Evolutionary conservation across 1,139 yeast species (phyloP).

Genomic region (Candida sp.): DNA sequence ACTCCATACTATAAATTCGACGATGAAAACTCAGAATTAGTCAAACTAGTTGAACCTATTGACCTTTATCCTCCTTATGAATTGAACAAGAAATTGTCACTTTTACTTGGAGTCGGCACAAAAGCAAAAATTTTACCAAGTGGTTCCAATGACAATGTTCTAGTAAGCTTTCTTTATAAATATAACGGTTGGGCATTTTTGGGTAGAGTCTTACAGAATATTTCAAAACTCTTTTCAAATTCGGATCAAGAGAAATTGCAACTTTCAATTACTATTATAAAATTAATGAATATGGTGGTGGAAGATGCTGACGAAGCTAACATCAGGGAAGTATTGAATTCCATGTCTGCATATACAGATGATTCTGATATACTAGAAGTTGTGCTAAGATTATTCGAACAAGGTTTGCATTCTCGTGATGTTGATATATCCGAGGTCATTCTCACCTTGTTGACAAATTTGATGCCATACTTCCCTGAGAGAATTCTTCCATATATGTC

Average conservation of each 20-base stretch:
- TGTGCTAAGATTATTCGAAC: slow-evolving; percentile 64
- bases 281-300: slow-evolving; percentile 49
- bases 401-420: slow-evolving; percentile 56
- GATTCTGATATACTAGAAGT: slow-evolving; percentile 71
- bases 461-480: slow-evolving; percentile 50
- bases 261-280: slow-evolving; percentile 46
- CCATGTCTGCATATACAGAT: slow-evolving; percentile 56
- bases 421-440: slow-evolving; percentile 45
- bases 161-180: slow-evolving; percentile 68
- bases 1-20: slow-evolving; percentile 41
- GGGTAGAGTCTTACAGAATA: slow-evolving; percentile 72
- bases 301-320: slow-evolving; percentile 39
- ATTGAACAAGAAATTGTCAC: slow-evolving; percentile 37
- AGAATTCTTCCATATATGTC: slow-evolving; percentile 80
- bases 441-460: slow-evolving; percentile 48
- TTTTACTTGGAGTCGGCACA: slow-evolving; percentile 51
- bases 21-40: slow-evolving; percentile 49
- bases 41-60: slow-evolving; percentile 36
- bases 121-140: slow-evolving; percentile 66
- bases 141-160: slow-evolving; percentile 35
- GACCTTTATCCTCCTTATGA: slow-evolving; percentile 53
- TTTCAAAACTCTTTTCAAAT: slow-evolving; percentile 39
- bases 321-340: slow-evolving; percentile 45
- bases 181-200: slow-evolving; percentile 87
- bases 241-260: slow-evolving; percentile 32